Conservation (phyloP, 371 early-diverging fungal species). For the Phascolomyces articulosus region DNA sequence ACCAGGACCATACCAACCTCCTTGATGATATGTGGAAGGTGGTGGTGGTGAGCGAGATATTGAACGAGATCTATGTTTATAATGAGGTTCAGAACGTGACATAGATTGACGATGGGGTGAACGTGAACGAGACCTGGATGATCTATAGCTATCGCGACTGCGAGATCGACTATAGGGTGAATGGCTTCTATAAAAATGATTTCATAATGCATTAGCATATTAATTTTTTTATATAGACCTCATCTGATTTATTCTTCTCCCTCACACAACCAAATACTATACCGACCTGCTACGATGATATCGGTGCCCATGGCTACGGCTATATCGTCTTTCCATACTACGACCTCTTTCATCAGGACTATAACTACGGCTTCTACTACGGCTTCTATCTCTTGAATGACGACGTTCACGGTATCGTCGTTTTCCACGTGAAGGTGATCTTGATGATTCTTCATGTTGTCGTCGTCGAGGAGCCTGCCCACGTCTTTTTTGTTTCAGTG, state of each 20-base stretch:
- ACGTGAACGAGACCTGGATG: conserved; percentile 30
- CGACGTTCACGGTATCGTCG: not conserved
- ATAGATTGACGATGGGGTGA: conserved; percentile 13
- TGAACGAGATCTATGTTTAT: conserved; percentile 27
- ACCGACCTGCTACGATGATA: conserved; percentile 14
- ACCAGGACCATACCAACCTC: not conserved
- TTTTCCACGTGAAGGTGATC: not conserved
- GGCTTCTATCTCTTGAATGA: conserved; percentile 21
- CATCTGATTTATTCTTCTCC: too few species aligned
- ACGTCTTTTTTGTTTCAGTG: conserved; percentile 9
- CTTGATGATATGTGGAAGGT: conserved; percentile 15
- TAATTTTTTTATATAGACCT: too few species aligned
- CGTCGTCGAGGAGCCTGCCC: conserved; percentile 8
- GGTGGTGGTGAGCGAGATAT: conserved; percentile 42
- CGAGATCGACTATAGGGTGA: conserved; percentile 18
- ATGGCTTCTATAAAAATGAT: conserved; percentile 11
- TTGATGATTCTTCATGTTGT: too few species aligned
- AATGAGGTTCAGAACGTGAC: conserved; percentile 22
- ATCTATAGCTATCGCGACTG: conserved; percentile 8
- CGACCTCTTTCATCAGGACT: conserved; percentile 6
- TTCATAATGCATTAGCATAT: not conserved
- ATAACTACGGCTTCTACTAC: conserved; percentile 18
- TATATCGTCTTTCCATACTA: conserved; percentile 7
- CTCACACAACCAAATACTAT: too few species aligned
- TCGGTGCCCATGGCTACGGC: conserved; percentile 13